Evolutionary conservation across 1,284 basidiomycete species (phyloP).

Genomic region (Ceratobasidium sp.): DNA sequence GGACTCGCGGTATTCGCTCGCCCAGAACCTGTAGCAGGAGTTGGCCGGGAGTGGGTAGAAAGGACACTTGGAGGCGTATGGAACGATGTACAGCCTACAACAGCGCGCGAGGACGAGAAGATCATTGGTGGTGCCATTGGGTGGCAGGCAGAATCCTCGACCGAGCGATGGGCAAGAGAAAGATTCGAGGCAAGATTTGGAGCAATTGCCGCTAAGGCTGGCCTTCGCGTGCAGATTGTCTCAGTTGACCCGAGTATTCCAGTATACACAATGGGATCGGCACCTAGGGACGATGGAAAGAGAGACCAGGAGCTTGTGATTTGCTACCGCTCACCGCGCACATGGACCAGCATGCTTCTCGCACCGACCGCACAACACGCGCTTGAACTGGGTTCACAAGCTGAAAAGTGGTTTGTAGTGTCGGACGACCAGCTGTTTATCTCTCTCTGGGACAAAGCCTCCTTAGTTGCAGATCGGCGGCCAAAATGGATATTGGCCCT

Average conservation of each 20-base stretch:
- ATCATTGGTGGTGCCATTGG: conserved; percentile 61
- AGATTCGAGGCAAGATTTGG: conserved; percentile 59
- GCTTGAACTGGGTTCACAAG: conserved; percentile 57
- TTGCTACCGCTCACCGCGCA: conserved; percentile 65
- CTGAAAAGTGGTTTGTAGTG: conserved; percentile 57
- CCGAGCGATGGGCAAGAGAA: conserved; percentile 61
- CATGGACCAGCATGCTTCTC: conserved; percentile 68
- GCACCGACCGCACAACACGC: conserved; percentile 64
- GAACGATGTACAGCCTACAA: conserved; percentile 50
- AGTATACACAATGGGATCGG: conserved; percentile 2
- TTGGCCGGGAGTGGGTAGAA: conserved; percentile 50
- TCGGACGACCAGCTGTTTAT: conserved; percentile 58
- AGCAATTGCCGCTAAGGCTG: conserved; percentile 56
- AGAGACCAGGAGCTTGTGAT: conserved; percentile 58
- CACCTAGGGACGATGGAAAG: conserved; percentile 20
- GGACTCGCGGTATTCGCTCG: conserved; percentile 72
- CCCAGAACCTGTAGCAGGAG: conserved; percentile 69
- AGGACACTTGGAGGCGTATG: conserved; percentile 49
- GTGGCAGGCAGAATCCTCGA: conserved; percentile 62
- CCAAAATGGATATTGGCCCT: conserved; percentile 42
- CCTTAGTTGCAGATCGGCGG: background rate
- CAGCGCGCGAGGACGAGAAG: conserved; percentile 32
- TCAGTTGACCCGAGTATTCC: conserved; percentile 58
- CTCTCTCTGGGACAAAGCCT: conserved; percentile 57
- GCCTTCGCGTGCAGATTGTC: conserved; percentile 59